These are phyloP conservation scores for Euphorbia peplus DNA, from an alignment of 345 rosid species.

Conservation along the genomic window DNA sequence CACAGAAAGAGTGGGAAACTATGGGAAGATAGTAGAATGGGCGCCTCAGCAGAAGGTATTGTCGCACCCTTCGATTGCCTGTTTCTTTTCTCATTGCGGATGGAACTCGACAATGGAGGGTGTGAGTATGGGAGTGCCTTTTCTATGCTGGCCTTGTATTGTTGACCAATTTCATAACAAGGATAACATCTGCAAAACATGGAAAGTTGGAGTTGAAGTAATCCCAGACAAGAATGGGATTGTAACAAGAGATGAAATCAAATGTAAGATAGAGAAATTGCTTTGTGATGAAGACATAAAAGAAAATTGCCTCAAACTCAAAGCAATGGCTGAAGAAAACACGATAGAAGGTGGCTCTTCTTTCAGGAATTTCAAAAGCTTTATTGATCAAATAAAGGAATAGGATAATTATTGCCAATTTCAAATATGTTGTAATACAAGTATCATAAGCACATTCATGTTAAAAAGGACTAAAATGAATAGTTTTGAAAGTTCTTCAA, in stretches of 20 bases:
- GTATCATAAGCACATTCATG: too few relatives aligned
- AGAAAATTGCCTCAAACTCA: conserved; percentile 21
- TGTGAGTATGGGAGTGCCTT: conserved; percentile 29
- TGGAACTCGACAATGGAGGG: conserved; percentile 24
- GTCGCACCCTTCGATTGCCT: not conserved
- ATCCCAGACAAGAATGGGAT: conserved; percentile 25
- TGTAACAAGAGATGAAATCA: conserved; percentile 27
- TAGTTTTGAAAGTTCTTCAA: too few relatives aligned
- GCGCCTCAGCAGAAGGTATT: not conserved
- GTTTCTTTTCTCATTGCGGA: not conserved
- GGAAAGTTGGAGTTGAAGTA: conserved; percentile 28
- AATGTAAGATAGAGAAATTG: conserved; percentile 17
- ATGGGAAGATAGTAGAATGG: conserved; percentile 15
- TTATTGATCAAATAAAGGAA: conserved; percentile 14
- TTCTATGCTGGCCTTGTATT: conserved; percentile 40
- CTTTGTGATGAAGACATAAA: conserved; percentile 19
- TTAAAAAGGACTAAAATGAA: too few relatives aligned
- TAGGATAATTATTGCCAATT: not conserved
- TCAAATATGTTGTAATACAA: too few relatives aligned
- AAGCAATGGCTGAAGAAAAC: conserved; percentile 27
- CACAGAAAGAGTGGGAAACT: conserved; percentile 7
- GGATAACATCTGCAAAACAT: conserved; percentile 26
- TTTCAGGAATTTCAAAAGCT: conserved; percentile 23
- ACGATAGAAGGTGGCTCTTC: conserved; percentile 31
- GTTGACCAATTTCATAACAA: conserved; percentile 36